Evolutionary conservation across 2,329 filamentous ascomycete species (phyloP).

Genomic region (Byssochlamys sp.): DNA sequence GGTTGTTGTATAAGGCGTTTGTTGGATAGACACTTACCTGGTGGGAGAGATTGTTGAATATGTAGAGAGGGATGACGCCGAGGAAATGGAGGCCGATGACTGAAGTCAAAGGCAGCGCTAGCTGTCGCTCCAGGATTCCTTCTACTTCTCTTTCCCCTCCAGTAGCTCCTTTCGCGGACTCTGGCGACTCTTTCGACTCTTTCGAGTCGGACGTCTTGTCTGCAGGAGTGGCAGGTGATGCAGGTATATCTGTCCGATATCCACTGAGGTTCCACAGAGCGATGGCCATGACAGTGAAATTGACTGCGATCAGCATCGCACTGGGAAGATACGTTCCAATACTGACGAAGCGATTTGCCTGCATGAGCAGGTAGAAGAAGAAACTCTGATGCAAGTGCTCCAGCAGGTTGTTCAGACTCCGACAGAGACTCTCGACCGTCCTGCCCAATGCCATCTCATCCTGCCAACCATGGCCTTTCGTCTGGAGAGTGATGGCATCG

Average conservation of each 20-base stretch:
- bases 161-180: constrained; percentile 9
- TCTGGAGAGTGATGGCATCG: constrained; percentile 86
- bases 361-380: constrained; percentile 95
- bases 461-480: constrained; percentile 85
- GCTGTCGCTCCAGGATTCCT: constrained; percentile 28
- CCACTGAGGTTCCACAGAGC: constrained; percentile 89
- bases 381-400: constrained; percentile 98
- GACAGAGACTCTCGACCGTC: constrained; percentile 78
- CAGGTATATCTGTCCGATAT: constrained; percentile 28
- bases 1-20: background rate
- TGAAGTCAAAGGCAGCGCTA: constrained; percentile 52
- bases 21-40: constrained; percentile 43
- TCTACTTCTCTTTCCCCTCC: constrained; percentile 10
- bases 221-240: constrained; percentile 3
- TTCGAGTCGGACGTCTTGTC: constrained; percentile 12
- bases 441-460: constrained; percentile 94
- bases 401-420: constrained; percentile 89
- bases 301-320: constrained; percentile 91
- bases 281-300: constrained; percentile 92
- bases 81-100: constrained; percentile 65
- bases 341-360: constrained; percentile 85
- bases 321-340: constrained; percentile 95
- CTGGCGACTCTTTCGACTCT: constrained; percentile 8
- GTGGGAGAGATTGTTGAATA: constrained; percentile 68
- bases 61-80: constrained; percentile 68